Percentiles rank a stretch among this genome's conserved stretches.
These are phyloP conservation scores for Brettanomyces bruxellensis DNA, from an alignment of 805 yeast species.

Conservation along the genomic window DNA sequence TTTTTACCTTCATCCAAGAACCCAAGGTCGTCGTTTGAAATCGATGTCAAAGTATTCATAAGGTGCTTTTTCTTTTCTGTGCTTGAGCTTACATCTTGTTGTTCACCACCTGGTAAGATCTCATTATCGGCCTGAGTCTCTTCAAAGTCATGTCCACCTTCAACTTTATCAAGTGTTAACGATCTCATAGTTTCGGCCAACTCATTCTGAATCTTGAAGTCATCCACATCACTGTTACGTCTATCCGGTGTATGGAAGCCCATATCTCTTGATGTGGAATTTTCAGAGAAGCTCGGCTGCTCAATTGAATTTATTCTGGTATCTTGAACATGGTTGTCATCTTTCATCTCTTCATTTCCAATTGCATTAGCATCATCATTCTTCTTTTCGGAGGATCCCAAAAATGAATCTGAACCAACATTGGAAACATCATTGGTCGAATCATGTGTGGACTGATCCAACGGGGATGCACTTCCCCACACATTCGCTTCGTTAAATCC, in stretches of 20 bases:
- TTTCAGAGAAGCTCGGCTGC: not conserved
- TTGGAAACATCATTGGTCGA: too few species aligned
- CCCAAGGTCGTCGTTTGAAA: not conserved
- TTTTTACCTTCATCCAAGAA: not conserved
- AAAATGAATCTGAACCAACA: too few species aligned
- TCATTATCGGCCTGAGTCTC: not conserved
- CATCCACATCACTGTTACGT: slow-evolving; percentile 5
- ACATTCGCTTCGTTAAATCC: slow-evolving; percentile 19
- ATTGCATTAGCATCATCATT: too few species aligned
- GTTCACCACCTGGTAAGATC: not conserved
- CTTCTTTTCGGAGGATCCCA: not conserved
- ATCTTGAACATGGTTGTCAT: too few species aligned
- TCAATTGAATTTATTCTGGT: too few species aligned
- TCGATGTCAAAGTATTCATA: not conserved
- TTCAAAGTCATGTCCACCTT: not conserved
- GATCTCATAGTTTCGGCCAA: slow-evolving; percentile 14
- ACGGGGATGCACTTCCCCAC: slow-evolving; percentile 48
- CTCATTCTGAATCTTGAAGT: slow-evolving; percentile 13
- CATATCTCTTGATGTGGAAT: not conserved
- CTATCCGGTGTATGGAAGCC: not conserved
- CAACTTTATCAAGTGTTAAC: slow-evolving; percentile 1
- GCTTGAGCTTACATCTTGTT: not conserved
- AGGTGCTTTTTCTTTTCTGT: not conserved
- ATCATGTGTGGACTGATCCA: slow-evolving; percentile 8
- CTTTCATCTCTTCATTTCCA: too few species aligned